Conservation (phyloP, 495 filamentous ascomycete genomes). For the Trichoderma asperelloides region DNA sequence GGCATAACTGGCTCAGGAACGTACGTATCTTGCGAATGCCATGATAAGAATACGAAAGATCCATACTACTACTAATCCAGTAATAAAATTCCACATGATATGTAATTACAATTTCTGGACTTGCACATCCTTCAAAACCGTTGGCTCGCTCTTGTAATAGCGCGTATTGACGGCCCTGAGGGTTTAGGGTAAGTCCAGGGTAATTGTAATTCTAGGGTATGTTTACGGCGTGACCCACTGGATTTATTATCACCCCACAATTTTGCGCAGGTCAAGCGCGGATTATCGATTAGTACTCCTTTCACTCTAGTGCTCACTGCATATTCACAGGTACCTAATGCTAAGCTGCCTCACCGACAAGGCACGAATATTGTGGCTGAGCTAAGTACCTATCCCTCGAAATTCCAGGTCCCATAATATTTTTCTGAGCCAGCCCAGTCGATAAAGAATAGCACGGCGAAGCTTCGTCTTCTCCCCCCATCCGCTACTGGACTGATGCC, state of each 20-base stretch:
- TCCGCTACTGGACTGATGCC: not conserved
- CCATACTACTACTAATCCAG: not conserved
- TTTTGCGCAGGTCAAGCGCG: not conserved
- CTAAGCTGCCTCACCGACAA: constrained; percentile 3
- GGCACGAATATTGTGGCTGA: not conserved
- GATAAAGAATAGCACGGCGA: not conserved
- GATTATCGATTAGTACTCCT: not conserved
- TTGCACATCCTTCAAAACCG: not conserved
- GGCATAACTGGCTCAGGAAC: no score
- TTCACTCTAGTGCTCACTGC: not conserved
- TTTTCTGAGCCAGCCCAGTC: not conserved
- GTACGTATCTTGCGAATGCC: no score
- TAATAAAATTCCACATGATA: not conserved
- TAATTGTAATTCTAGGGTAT: not conserved
- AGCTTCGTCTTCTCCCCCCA: not conserved
- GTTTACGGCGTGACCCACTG: not conserved
- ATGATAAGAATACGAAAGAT: not conserved
- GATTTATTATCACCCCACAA: not conserved
- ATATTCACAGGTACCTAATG: not conserved
- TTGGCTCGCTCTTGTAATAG: not conserved
- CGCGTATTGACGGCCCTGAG: not conserved
- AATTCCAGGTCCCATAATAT: constrained; percentile 2
- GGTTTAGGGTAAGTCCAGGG: not conserved
- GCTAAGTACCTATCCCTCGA: not conserved
- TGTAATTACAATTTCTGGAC: not conserved